Evolutionary conservation across 2,329 filamentous ascomycete genomes (phyloP).

Genomic region (Neoscytalidium dimidiatum): DNA sequence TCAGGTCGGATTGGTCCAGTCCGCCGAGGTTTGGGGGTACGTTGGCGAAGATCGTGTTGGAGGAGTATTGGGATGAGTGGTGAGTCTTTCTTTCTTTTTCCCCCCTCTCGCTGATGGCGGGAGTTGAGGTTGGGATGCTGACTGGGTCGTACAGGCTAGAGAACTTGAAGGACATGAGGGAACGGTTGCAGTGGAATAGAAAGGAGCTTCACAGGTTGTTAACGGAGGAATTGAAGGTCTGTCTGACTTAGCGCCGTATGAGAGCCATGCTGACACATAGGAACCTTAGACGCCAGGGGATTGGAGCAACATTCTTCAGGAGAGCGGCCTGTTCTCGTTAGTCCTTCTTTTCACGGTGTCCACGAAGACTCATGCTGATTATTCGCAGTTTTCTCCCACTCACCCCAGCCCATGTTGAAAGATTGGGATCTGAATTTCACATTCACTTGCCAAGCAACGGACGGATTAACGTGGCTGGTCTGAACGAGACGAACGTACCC

Average conservation of each 20-base stretch:
- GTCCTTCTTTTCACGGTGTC: background rate
- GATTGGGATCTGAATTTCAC: constrained; percentile 24
- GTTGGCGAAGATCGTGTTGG: constrained; percentile 28
- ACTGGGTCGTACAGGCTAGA: background rate
- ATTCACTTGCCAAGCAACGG: constrained; percentile 29
- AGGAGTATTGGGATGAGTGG: constrained; percentile 22
- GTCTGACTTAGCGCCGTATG: background rate
- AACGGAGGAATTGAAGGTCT: constrained; percentile 22
- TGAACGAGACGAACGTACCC: constrained; percentile 26
- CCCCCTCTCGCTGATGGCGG: no score
- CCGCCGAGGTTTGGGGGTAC: constrained; percentile 32
- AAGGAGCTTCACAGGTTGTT: constrained; percentile 21
- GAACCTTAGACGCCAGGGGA: constrained; percentile 25
- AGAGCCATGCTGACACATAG: background rate
- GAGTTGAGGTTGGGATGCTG: background rate
- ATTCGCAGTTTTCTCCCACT: constrained; percentile 22
- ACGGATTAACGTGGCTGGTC: constrained; percentile 30
- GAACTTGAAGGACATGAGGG: constrained; percentile 23
- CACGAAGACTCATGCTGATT: background rate
- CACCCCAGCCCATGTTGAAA: constrained; percentile 23
- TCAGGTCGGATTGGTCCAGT: constrained; percentile 33
- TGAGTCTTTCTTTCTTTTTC: background rate
- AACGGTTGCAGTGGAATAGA: constrained; percentile 22
- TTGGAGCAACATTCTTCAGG: constrained; percentile 25
- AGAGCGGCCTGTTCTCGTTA: constrained; percentile 29